These are phyloP conservation scores for Marchantia polymorpha DNA, from an alignment of 225 moss, liverwort and hornwort genomes.

Conservation along the genomic window DNA sequence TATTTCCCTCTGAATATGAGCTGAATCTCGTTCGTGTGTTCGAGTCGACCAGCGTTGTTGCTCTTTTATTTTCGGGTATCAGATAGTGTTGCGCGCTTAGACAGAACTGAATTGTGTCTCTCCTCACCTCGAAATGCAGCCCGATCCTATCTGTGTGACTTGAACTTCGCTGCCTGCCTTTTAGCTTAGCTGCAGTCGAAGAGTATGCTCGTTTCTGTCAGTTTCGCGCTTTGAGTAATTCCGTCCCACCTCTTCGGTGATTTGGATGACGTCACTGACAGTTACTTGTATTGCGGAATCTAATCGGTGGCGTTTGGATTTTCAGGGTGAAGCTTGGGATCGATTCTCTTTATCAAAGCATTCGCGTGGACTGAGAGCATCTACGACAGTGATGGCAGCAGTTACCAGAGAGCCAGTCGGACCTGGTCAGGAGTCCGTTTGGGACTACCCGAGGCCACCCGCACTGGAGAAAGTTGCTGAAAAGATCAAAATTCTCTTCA, in stretches of 20 bases:
- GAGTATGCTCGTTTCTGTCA: too few species aligned
- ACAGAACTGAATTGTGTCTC: background rate
- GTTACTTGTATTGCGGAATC: background rate
- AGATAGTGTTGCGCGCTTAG: background rate
- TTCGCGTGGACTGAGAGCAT: background rate
- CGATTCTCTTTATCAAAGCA: background rate
- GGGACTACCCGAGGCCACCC: conserved; percentile 89
- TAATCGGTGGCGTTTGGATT: background rate
- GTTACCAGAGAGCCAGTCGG: conserved; percentile 52
- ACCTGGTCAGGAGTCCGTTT: conserved; percentile 81
- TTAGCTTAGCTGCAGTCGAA: background rate
- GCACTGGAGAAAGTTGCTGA: conserved; percentile 61
- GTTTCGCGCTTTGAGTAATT: too few species aligned
- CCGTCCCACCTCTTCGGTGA: background rate
- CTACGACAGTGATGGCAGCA: background rate
- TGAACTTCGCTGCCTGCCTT: too few species aligned
- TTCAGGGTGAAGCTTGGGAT: conserved; percentile 3
- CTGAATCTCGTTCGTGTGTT: background rate
- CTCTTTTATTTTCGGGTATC: background rate
- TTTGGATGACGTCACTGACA: background rate
- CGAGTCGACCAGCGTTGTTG: background rate
- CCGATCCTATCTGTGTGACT: too few species aligned
- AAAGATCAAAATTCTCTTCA: conserved; percentile 62
- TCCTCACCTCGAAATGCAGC: background rate
- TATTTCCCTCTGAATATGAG: background rate